These are phyloP conservation scores for Furcasterigmium furcatum DNA, from an alignment of 2,329 filamentous ascomycete species.

Conservation along the genomic window DNA sequence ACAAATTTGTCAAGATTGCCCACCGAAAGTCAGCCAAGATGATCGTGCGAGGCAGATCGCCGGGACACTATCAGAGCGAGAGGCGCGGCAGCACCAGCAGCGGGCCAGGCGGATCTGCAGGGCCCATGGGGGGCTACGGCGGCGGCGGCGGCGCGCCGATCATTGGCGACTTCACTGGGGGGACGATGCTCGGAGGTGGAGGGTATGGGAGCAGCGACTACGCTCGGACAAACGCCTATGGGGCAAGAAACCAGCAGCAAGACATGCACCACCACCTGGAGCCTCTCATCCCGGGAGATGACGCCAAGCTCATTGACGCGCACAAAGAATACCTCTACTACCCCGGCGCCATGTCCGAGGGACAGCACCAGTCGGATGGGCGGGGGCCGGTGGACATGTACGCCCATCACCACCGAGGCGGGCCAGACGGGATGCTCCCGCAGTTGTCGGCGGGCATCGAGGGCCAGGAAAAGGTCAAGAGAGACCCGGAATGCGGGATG, in stretches of 20 bases:
- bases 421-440: slow-evolving; percentile 27
- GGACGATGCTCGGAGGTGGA: slow-evolving; percentile 31
- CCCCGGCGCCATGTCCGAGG: slow-evolving; percentile 47
- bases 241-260: slow-evolving; percentile 39
- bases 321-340: slow-evolving; percentile 55
- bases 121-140: slow-evolving; percentile 51
- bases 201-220: slow-evolving; percentile 23
- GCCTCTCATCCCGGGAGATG: slow-evolving; percentile 46
- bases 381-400: slow-evolving; percentile 47
- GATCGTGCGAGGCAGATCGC: slow-evolving; percentile 82
- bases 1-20: slow-evolving; percentile 68
- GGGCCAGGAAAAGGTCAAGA: slow-evolving; percentile 33
- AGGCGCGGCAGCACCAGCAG: slow-evolving; percentile 67
- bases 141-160: slow-evolving; percentile 29
- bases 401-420: slow-evolving; percentile 19
- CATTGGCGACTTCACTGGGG: slow-evolving; percentile 33
- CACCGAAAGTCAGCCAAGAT: slow-evolving; percentile 73
- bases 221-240: slow-evolving; percentile 39
- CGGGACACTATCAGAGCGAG: slow-evolving; percentile 75
- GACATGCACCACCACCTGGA: slow-evolving; percentile 43
- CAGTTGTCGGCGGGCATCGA: slow-evolving; percentile 25
- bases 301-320: slow-evolving; percentile 45
- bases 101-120: slow-evolving; percentile 62
- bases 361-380: slow-evolving; percentile 32
- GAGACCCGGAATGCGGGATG: slow-evolving; percentile 40